Percentiles rank a stretch among this genome's conserved stretches.
Conservation (phyloP, 2,329 filamentous ascomycete species). For the Penicillium vulpinum region DNA sequence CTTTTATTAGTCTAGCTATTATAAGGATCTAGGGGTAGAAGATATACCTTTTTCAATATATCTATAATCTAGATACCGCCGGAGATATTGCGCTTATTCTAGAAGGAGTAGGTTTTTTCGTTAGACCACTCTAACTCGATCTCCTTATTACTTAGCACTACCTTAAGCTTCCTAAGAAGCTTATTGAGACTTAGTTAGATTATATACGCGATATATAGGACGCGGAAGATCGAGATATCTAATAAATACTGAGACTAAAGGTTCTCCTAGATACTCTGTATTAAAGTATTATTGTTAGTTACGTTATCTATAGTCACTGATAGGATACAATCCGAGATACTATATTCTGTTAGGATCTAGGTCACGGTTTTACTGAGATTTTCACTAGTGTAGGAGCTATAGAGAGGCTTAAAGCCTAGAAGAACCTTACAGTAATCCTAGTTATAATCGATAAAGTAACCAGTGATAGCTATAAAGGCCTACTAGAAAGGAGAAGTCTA, state of each 20-base stretch:
- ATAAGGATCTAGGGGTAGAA: not conserved
- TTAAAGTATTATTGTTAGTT: no score
- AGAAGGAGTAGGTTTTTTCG: no score
- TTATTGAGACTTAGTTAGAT: not conserved
- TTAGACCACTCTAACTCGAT: not conserved
- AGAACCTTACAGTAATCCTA: not conserved
- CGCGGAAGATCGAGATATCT: no score
- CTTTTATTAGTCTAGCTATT: not conserved
- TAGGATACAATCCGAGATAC: no score
- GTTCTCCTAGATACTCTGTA: no score
- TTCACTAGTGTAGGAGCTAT: not conserved
- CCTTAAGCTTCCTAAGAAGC: not conserved
- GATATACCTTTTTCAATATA: not conserved
- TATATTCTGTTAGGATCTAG: no score
- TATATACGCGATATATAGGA: no score
- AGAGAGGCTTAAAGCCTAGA: not conserved
- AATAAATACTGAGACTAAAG: no score
- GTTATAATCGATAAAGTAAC: not conserved
- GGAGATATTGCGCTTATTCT: no score
- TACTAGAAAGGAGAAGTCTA: not conserved
- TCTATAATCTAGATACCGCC: not conserved
- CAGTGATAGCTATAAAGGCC: not conserved
- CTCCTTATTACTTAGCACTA: not conserved
- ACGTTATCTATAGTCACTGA: no score
- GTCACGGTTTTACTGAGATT: not conserved